phyloP scores from a whole-genome alignment of 139 green algal genomes.

The Chlorella sp. region DNA sequence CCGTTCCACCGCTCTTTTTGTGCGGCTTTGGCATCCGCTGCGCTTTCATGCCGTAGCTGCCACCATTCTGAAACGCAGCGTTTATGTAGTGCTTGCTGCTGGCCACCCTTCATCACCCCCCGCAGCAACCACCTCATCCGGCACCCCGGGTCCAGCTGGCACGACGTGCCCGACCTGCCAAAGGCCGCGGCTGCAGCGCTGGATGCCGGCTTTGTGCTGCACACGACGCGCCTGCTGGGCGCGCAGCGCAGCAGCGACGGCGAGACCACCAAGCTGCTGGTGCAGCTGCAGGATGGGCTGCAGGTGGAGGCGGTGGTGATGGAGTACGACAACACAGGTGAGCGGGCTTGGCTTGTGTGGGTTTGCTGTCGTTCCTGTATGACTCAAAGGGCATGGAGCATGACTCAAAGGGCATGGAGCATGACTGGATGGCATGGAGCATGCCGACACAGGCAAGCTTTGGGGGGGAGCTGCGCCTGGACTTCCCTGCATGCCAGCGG shows the following conservation, averaged over 20 bases:
- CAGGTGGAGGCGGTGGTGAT: constrained; percentile 92
- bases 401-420: not conserved
- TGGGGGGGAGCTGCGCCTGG: too few species aligned
- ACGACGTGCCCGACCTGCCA: constrained; percentile 76
- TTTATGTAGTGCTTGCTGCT: too few species aligned
- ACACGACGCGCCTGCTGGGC: constrained; percentile 62
- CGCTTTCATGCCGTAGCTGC: too few species aligned
- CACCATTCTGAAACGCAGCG: too few species aligned
- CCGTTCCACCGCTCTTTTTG: not conserved
- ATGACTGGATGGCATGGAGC: not conserved
- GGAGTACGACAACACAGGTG: constrained; percentile 80
- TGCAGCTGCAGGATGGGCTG: constrained; percentile 92
- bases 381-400: not conserved
- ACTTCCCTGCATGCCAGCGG: too few species aligned
- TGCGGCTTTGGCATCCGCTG: too few species aligned
- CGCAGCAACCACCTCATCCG: constrained; percentile 64
- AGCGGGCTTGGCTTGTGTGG: too few species aligned
- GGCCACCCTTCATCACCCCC: not conserved
- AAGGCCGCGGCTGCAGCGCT: constrained; percentile 64
- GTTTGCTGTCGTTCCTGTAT: not conserved
- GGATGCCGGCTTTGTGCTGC: constrained; percentile 57
- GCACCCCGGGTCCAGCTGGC: constrained; percentile 58
- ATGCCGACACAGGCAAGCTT: too few species aligned
- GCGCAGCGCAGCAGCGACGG: constrained; percentile 62
- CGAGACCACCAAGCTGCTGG: constrained; percentile 87